A percentile compares a stretch with the other conserved stretches of the same genome.
Conservation (phyloP, 257 asterid species). For the Cruciata laevipes region DNA sequence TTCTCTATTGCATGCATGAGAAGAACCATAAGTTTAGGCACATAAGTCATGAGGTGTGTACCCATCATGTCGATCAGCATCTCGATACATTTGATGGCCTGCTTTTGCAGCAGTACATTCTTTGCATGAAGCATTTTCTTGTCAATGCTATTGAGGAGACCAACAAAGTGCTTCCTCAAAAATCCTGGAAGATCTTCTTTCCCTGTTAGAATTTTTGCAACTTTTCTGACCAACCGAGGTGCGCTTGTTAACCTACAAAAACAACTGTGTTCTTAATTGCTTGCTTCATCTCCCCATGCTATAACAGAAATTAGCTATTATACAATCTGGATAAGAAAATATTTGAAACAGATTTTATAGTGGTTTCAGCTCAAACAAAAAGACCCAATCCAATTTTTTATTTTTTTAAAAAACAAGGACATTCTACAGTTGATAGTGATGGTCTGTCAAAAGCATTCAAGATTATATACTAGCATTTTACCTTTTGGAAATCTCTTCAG, state of each 20-base stretch:
- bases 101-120: constrained; percentile 66
- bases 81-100: constrained; percentile 80
- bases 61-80: constrained; percentile 87
- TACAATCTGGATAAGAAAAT: background rate
- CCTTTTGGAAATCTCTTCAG: constrained; percentile 67
- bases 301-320: background rate
- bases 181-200: constrained; percentile 82
- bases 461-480: constrained; percentile 9
- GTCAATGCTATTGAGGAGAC: constrained; percentile 81
- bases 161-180: constrained; percentile 76
- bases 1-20: constrained; percentile 89
- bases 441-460: background rate
- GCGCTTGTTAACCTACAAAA: constrained; percentile 70
- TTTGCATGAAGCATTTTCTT: constrained; percentile 87
- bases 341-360: background rate
- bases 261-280: constrained; percentile 2
- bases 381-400: background rate
- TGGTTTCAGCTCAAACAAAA: constrained; percentile 1
- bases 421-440: background rate
- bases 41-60: constrained; percentile 77
- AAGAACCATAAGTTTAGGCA: constrained; percentile 96
- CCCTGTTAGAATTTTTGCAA: constrained; percentile 69
- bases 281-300: background rate
- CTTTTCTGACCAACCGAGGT: constrained; percentile 70
- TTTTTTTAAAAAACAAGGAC: too few species aligned